Conservation (phyloP, 352 stramenopile species). For the Pythium phragmitis region DNA sequence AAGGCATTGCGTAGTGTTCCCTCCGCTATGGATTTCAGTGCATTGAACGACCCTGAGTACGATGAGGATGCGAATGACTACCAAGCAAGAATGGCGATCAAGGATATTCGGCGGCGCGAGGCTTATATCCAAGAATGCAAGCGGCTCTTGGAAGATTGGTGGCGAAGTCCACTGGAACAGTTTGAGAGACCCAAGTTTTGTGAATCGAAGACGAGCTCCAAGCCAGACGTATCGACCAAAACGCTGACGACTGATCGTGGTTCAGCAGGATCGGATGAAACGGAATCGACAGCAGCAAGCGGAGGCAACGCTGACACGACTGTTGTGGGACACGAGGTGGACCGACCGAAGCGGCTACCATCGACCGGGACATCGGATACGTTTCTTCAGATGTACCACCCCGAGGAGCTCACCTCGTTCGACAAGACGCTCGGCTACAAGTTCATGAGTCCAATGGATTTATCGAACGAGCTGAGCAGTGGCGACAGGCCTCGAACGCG, state of each 20-base stretch:
- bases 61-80: slow-evolving; percentile 21
- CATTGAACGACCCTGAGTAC: slow-evolving; percentile 32
- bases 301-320: background rate
- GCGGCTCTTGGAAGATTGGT: slow-evolving; percentile 82
- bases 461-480: slow-evolving; percentile 58
- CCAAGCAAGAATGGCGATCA: slow-evolving; percentile 27
- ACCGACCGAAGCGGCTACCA: slow-evolving; percentile 14
- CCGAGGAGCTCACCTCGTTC: slow-evolving; percentile 83
- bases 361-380: slow-evolving; percentile 54
- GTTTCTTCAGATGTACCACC: slow-evolving; percentile 85
- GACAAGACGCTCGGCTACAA: slow-evolving; percentile 84
- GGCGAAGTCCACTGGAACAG: slow-evolving; percentile 71
- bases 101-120: slow-evolving; percentile 53
- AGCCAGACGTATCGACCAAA: background rate
- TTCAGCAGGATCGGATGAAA: background rate
- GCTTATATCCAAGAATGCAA: slow-evolving; percentile 80
- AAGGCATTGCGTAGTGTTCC: slow-evolving; percentile 39
- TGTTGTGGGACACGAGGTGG: background rate
- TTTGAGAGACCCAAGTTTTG: slow-evolving; percentile 51
- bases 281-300: background rate
- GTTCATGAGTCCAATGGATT: slow-evolving; percentile 85
- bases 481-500: slow-evolving; percentile 39
- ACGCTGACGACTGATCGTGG: background rate
- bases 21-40: slow-evolving; percentile 15
- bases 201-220: background rate